These are phyloP conservation scores for Aspergillus oerlinghausenensis DNA, from an alignment of 2,329 filamentous ascomycete genomes.

Conservation along the genomic window DNA sequence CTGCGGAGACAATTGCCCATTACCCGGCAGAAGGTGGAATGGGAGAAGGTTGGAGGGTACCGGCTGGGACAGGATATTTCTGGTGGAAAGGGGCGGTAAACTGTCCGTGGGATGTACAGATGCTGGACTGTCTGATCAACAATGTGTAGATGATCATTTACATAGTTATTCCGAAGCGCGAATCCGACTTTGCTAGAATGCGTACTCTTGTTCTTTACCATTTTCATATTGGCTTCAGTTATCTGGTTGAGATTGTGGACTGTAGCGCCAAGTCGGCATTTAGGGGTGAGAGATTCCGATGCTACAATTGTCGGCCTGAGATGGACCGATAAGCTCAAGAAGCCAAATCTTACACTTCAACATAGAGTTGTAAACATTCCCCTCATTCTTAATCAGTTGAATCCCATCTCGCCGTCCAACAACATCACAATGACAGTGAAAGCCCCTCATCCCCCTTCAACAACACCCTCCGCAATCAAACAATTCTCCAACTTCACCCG, in stretches of 20 bases:
- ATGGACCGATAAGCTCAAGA: neutral
- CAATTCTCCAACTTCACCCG: constrained; percentile 27
- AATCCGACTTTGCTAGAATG: too few species aligned
- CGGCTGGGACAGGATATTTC: constrained; percentile 76
- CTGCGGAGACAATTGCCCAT: constrained; percentile 89
- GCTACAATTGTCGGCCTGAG: neutral
- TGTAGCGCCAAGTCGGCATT: neutral
- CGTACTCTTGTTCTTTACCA: too few species aligned
- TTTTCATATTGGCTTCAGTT: neutral
- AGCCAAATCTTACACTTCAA: neutral
- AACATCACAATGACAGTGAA: neutral
- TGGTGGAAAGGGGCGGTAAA: constrained; percentile 51
- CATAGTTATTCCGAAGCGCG: neutral
- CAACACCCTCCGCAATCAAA: neutral
- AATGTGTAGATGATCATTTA: neutral
- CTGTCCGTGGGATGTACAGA: neutral
- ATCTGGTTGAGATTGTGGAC: neutral
- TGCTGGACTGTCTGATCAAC: neutral
- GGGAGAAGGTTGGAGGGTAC: constrained; percentile 97
- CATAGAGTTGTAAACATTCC: neutral
- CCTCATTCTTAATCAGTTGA: neutral
- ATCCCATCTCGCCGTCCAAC: neutral
- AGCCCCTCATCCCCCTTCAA: neutral
- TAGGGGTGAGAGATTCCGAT: neutral
- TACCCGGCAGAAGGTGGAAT: constrained; percentile 97